These are phyloP conservation scores for Picocystis sp. DNA, from an alignment of 163 green algal species.

Conservation along the genomic window DNA sequence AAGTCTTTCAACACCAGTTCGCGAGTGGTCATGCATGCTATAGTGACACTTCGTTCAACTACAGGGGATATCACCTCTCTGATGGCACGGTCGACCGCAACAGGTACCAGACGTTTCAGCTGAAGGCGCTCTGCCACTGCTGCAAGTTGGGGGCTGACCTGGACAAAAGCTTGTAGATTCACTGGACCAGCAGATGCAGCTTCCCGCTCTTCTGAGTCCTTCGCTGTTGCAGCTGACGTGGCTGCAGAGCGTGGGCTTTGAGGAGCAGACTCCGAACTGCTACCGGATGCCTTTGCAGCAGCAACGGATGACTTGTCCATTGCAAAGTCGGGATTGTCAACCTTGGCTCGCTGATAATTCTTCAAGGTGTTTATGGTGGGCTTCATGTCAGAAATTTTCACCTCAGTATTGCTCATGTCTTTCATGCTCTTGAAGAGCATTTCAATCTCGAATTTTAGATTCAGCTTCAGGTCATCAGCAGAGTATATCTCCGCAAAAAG, in stretches of 20 bases:
- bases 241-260: slow-evolving; percentile 3
- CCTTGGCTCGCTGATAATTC: slow-evolving; percentile 15
- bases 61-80: slow-evolving; percentile 81
- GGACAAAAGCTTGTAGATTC: no score
- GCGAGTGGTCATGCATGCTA: slow-evolving; percentile 87
- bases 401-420: slow-evolving; percentile 4
- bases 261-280: background rate
- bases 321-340: slow-evolving; percentile 41
- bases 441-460: slow-evolving; percentile 93
- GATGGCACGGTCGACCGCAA: slow-evolving; percentile 73
- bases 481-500: slow-evolving; percentile 87
- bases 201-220: background rate
- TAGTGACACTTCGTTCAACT: slow-evolving; percentile 86
- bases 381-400: slow-evolving; percentile 48
- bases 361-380: slow-evolving; percentile 20
- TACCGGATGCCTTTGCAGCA: background rate
- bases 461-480: slow-evolving; percentile 78
- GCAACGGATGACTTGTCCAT: slow-evolving; percentile 24
- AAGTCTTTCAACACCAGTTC: slow-evolving; percentile 87
- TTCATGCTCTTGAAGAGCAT: slow-evolving; percentile 65
- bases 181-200: no score
- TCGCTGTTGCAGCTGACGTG: background rate
- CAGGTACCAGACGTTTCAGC: slow-evolving; percentile 60
- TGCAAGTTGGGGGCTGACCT: slow-evolving; percentile 2
- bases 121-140: slow-evolving; percentile 41